Percentiles rank a stretch among this genome's conserved stretches.
Conservation (phyloP, 129 eudicot genomes). For the Escallonia rubra region DNA sequence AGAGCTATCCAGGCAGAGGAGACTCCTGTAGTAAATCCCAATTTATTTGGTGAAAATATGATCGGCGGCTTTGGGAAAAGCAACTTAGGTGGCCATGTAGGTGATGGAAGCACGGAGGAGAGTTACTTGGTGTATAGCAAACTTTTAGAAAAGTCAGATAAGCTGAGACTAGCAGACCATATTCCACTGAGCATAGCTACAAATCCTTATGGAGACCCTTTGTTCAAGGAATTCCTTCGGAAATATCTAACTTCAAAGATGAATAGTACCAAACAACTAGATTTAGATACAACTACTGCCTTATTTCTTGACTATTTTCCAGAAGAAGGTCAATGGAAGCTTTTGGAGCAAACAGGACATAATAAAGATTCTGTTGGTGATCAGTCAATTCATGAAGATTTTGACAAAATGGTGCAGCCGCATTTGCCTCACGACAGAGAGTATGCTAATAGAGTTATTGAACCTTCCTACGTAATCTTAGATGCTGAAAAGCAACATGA, state of each 20-base stretch:
- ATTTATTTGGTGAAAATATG: not conserved
- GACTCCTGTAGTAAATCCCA: constrained; percentile 13
- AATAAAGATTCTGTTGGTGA: constrained; percentile 19
- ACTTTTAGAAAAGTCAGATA: constrained; percentile 23
- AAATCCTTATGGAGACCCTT: constrained; percentile 38
- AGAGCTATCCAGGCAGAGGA: constrained; percentile 17
- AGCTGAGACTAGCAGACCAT: constrained; percentile 12
- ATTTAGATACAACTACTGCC: constrained; percentile 38
- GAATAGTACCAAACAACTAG: constrained; percentile 23
- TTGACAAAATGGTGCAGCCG: constrained; percentile 8
- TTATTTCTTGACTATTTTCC: constrained; percentile 65
- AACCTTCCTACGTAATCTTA: constrained; percentile 73
- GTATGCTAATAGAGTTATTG: constrained; percentile 36
- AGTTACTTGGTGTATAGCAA: constrained; percentile 5
- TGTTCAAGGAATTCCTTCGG: constrained; percentile 37
- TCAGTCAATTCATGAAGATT: constrained; percentile 11
- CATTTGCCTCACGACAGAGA: constrained; percentile 6
- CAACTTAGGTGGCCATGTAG: constrained; percentile 3
- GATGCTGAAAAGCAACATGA: constrained; percentile 45
- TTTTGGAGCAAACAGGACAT: constrained; percentile 46
- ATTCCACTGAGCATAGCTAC: constrained; percentile 17
- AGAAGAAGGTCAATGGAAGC: constrained; percentile 79
- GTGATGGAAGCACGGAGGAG: not conserved
- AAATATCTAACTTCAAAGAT: constrained; percentile 31
- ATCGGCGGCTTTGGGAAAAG: not conserved